Base-by-base conservation (phyloP, 805 yeast genomes). In the Candida easanensis region DNA sequence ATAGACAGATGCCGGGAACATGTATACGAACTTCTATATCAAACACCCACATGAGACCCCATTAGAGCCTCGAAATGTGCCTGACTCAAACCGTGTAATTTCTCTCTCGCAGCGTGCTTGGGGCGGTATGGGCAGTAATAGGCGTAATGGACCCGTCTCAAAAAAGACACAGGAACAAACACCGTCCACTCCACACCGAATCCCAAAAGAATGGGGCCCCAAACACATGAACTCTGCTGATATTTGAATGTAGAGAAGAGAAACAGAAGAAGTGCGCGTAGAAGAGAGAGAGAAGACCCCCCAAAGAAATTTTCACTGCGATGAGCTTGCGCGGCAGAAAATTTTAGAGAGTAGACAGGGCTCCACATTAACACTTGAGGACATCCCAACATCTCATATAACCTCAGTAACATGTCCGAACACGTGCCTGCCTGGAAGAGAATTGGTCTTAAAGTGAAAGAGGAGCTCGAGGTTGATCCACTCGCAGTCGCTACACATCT, bases 401-500 rank as follows among this genome's bases (percentile, higher is more conserved):
- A n/a, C n/a, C n/a, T n/a, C n/a, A n/a, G n/a, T n/a, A 28, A 6
- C 8, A 58, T 57, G 62, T 34, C 50, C 11, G 56, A 51, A 27
- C 58, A 55, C 51, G 63, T 77, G n/a, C 95, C 95, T 30, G 95
- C 95, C 1, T 86, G 95, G 95, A 86, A 86, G 61, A 72, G 80
- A 54, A 70, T 82, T 7, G 95, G 95, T 22, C 72, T 87, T 33
- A 69, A 79, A 54, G 80, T 83, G 42, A 73, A 79, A 51, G 68
- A 73, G 34, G 68, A 69, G 6, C 50, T 69, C 3, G 67, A 64
- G 4, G 60, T 63, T 14, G 82, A 77, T 50, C 79, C 76, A 1
- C 58, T 73, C 33, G 66, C 70, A 2, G 54, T 68, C 2, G 56
- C 74, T 0, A 45, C 74, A 5, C 77, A 76, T 62, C 60, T 77